Evolutionary conservation across 2,329 filamentous ascomycete species (phyloP).

Genomic region (Aureobasidium sp.): DNA sequence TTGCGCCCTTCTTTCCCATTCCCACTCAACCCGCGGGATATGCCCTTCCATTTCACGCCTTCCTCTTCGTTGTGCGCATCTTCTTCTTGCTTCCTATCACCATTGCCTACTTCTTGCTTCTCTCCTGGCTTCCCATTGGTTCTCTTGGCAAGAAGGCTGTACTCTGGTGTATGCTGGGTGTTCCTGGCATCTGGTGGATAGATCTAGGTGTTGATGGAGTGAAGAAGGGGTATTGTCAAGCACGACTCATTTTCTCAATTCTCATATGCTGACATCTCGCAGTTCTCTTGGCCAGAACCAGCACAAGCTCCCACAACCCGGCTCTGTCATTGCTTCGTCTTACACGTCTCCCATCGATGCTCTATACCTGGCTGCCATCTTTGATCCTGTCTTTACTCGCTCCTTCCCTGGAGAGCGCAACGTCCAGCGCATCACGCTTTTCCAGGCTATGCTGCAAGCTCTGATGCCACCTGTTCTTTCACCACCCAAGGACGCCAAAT

Average conservation of each 20-base stretch:
- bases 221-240: constrained; percentile 61
- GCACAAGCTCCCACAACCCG: constrained; percentile 66
- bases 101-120: constrained; percentile 65
- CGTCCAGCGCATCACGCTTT: constrained; percentile 68
- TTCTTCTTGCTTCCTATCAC: constrained; percentile 65
- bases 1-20: constrained; percentile 88
- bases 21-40: constrained; percentile 55
- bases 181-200: constrained; percentile 95
- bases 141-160: constrained; percentile 68
- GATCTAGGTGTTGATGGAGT: constrained; percentile 98
- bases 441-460: constrained; percentile 65
- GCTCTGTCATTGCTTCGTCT: constrained; percentile 78
- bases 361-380: constrained; percentile 88
- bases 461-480: constrained; percentile 42
- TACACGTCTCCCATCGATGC: constrained; percentile 91
- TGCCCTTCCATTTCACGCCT: constrained; percentile 48
- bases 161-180: constrained; percentile 77
- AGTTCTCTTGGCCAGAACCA: constrained; percentile 64
- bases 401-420: constrained; percentile 65
- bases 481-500: constrained; percentile 25
- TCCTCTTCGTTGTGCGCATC: constrained; percentile 73
- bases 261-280: constrained; percentile 12
- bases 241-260: not conserved
- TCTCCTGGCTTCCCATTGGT: constrained; percentile 65
- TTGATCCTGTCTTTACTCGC: constrained; percentile 88